Conservation (phyloP, 345 rosid genomes). For the Lumnitzera racemosa region DNA sequence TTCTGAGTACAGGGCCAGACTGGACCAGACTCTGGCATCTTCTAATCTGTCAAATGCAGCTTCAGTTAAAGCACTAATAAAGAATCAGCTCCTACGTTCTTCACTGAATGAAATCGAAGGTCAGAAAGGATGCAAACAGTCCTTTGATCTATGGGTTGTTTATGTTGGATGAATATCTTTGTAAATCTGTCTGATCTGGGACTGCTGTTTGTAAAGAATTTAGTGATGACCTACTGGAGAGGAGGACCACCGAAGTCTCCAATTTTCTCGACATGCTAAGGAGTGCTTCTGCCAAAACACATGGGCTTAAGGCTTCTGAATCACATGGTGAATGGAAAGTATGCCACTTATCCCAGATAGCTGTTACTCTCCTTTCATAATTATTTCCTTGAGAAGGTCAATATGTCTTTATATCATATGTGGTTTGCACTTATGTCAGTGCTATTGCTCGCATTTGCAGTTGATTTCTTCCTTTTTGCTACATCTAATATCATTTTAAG, state of each 20-base stretch:
- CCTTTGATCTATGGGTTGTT: background rate
- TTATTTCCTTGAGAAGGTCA: background rate
- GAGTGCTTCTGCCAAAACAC: conserved; percentile 55
- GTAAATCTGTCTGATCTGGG: conserved; percentile 5
- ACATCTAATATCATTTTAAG: background rate
- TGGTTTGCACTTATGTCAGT: background rate
- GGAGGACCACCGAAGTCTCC: conserved; percentile 49
- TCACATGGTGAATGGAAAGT: conserved; percentile 82
- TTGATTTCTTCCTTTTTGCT: background rate
- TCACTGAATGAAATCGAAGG: conserved; percentile 41
- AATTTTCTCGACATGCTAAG: conserved; percentile 77
- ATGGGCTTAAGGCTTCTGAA: conserved; percentile 28
- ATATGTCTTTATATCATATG: background rate
- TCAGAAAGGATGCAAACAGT: conserved; percentile 13
- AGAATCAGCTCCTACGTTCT: conserved; percentile 43
- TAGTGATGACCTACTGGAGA: conserved; percentile 42
- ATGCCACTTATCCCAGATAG: conserved; percentile 13
- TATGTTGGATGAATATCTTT: background rate
- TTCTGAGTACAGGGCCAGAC: conserved; percentile 59
- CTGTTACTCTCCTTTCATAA: background rate
- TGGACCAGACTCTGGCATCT: conserved; percentile 67
- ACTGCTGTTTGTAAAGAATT: conserved; percentile 32
- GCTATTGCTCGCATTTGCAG: background rate
- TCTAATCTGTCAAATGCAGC: conserved; percentile 50
- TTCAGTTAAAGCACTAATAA: conserved; percentile 43